Base-by-base conservation (phyloP, 2,329 filamentous ascomycete species). In the Grosmannia serpens region DNA sequence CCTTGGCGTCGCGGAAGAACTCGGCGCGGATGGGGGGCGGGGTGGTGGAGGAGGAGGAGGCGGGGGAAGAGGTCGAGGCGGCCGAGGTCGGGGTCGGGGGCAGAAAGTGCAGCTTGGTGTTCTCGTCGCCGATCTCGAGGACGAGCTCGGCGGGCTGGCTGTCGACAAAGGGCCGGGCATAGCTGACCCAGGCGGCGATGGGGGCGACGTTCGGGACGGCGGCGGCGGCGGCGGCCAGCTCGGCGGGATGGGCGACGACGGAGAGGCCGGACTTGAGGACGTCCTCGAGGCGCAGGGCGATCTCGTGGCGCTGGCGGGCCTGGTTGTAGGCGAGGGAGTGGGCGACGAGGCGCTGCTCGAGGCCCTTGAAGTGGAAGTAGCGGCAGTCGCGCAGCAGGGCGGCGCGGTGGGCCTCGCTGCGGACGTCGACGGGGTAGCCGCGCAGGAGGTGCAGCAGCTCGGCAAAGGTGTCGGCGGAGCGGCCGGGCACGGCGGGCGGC, bases 361-460 rank as follows among this genome's bases (percentile, higher is more conserved):
- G 74, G 0, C 90, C 91, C 68, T 91, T 92, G 65, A 97, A 85
- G 69, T 96, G 90, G 70, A 92, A 96, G 70, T 96, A 97, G 56
- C 89, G 85, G 62, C 89, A 94, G 70, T 97, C 92, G 47, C 88
- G 81, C 1, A 97, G 75, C 4, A 97, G 78, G 59, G 88, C 83
- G 26, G 82, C 78, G 22, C 92, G 85, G 67, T 97, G 92, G 2
- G 80, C 77, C 62, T 91, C 88, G 69, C 85, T 80, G 57, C 84
- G 80, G 60, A 96, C 89, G 26, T 86, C 77, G 1, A 96, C 72
- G 0, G 88, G 86, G 69, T 96, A 96, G 4, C 92, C 92, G 56
- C 89, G 83, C 5, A 96, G 77, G 46, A 96, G 74, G 64, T 89
- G 87, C 15, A 96, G 74, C 5, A 97, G 75, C 67, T 97, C 89